Conservation (phyloP, 2,329 filamentous ascomycete species). For the Pseudocercospora pini-densiflorae region DNA sequence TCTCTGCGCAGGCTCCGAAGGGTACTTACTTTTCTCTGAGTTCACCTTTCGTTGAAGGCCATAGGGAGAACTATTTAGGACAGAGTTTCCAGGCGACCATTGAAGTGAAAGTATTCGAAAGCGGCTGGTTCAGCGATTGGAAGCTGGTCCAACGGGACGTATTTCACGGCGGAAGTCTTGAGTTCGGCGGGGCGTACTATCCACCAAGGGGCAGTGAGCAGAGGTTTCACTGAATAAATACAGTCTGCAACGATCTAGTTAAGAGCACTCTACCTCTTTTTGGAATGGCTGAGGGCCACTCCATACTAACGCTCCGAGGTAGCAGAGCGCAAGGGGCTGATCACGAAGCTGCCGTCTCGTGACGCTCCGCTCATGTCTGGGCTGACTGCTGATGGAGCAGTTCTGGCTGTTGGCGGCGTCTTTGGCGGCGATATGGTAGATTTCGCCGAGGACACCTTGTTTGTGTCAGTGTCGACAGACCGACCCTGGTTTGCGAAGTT, state of each 20-base stretch:
- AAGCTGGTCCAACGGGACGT: slow-evolving; percentile 43
- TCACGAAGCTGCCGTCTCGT: slow-evolving; percentile 16
- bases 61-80: slow-evolving; percentile 48
- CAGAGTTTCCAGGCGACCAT: slow-evolving; percentile 54
- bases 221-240: slow-evolving; percentile 39
- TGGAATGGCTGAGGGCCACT: neutral
- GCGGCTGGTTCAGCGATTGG: slow-evolving; percentile 48
- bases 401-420: slow-evolving; percentile 25
- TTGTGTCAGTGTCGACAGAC: neutral
- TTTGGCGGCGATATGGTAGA: slow-evolving; percentile 28
- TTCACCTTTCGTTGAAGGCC: slow-evolving; percentile 53
- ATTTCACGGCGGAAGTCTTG: slow-evolving; percentile 52
- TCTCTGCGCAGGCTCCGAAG: slow-evolving; percentile 47
- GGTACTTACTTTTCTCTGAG: slow-evolving; percentile 52
- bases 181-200: slow-evolving; percentile 57
- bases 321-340: slow-evolving; percentile 19
- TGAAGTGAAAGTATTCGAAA: slow-evolving; percentile 48
- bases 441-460: neutral
- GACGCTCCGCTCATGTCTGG: slow-evolving; percentile 5
- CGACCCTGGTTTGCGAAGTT: neutral
- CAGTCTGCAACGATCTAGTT: neutral
- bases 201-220: slow-evolving; percentile 45
- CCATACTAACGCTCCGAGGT: neutral
- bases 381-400: slow-evolving; percentile 5
- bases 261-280: neutral